A percentile compares a stretch with the other conserved stretches of the same genome.
phyloP scores from a whole-genome alignment of 768 basidiomycete species.

The Lactarius deliciosus region DNA sequence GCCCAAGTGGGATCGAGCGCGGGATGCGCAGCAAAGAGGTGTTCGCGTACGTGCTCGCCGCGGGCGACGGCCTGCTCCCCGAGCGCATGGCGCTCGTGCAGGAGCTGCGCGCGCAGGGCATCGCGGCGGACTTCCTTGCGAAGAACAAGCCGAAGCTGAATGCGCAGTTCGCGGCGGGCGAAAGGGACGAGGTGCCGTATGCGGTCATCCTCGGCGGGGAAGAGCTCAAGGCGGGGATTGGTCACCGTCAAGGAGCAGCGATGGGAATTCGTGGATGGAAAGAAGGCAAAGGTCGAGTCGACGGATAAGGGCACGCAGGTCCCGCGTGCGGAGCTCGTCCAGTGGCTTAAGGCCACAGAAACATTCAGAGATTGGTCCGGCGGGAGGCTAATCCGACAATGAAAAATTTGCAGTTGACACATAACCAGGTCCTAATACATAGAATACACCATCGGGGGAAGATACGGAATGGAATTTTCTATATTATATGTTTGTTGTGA shows the following conservation, averaged over 20 bases:
- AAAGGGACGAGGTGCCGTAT: conserved; percentile 90
- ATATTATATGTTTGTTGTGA: conserved; percentile 23
- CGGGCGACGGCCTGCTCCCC: conserved; percentile 84
- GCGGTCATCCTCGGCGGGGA: conserved; percentile 88
- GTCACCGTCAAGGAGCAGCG: conserved; percentile 91
- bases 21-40: conserved; percentile 87
- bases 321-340: conserved; percentile 36
- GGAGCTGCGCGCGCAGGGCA: conserved; percentile 80
- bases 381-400: conserved; percentile 34
- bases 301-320: conserved; percentile 51
- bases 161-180: conserved; percentile 86
- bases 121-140: conserved; percentile 93
- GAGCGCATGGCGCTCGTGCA: conserved; percentile 81
- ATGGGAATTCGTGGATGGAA: conserved; percentile 73
- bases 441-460: conserved; percentile 17
- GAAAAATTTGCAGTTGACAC: conserved; percentile 18
- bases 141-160: conserved; percentile 89
- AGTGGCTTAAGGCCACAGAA: conserved; percentile 37
- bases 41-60: conserved; percentile 90
- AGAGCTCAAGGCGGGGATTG: conserved; percentile 78
- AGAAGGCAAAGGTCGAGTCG: conserved; percentile 58
- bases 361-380: conserved; percentile 37
- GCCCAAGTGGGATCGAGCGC: conserved; percentile 78
- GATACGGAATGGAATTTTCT: conserved; percentile 16
- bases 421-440: conserved; percentile 14